phyloP scores from a whole-genome alignment of 139 green algal genomes.

The Coccomyxa sp. region DNA sequence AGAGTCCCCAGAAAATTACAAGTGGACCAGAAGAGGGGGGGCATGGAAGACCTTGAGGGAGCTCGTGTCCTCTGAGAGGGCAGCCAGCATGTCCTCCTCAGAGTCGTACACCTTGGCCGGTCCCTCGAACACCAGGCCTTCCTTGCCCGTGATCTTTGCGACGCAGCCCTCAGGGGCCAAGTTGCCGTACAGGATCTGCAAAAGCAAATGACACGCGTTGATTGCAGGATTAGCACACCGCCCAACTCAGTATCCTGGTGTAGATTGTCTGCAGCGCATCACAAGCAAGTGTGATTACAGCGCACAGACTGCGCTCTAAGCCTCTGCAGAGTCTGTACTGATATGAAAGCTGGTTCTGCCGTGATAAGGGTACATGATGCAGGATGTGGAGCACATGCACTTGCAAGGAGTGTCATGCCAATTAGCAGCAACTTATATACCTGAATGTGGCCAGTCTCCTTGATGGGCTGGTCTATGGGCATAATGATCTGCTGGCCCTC shows the following conservation, averaged over 20 bases:
- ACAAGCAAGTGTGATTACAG: too few relatives aligned
- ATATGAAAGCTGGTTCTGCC: too few relatives aligned
- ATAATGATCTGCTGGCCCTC: constrained; percentile 89
- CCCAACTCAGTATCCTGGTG: too few relatives aligned
- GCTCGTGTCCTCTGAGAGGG: constrained; percentile 69
- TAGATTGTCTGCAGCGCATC: too few relatives aligned
- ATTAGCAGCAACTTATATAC: not conserved
- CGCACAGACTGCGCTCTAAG: too few relatives aligned
- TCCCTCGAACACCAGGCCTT: constrained; percentile 62
- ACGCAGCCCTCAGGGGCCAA: constrained; percentile 89
- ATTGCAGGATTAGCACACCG: too few relatives aligned
- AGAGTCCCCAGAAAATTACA: too few relatives aligned
- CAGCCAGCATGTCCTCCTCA: constrained; percentile 95
- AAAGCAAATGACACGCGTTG: too few relatives aligned
- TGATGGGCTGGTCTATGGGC: constrained; percentile 87
- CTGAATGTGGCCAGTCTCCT: constrained; percentile 51
- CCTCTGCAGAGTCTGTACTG: too few relatives aligned
- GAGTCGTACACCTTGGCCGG: constrained; percentile 84
- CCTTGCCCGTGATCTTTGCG: constrained; percentile 97
- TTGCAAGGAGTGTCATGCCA: not conserved
- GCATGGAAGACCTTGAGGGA: constrained; percentile 79
- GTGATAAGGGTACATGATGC: not conserved
- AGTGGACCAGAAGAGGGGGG: too few relatives aligned
- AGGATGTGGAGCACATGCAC: not conserved
- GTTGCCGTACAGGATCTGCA: constrained; percentile 96